phyloP scores from a whole-genome alignment of 2,329 filamentous ascomycete genomes.

The Ascochyta rabiei region DNA sequence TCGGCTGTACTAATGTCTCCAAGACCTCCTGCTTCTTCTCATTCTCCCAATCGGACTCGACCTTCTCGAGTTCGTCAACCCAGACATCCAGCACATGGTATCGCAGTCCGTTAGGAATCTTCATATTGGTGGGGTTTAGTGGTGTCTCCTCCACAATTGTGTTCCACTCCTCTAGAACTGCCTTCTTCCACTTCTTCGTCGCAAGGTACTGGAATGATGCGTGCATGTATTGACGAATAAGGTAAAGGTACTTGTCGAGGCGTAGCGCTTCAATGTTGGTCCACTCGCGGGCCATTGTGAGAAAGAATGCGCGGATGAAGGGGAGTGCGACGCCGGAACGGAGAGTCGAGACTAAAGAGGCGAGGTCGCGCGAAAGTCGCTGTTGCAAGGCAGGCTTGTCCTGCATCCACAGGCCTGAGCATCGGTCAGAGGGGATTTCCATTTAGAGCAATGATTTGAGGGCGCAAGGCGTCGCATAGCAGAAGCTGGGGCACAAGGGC shows the following conservation, averaged over 20 bases:
- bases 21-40: slow-evolving; percentile 48
- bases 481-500: not conserved
- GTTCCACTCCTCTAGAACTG: slow-evolving; percentile 52
- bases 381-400: slow-evolving; percentile 90
- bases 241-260: slow-evolving; percentile 90
- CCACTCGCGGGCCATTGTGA: slow-evolving; percentile 60
- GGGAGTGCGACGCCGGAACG: slow-evolving; percentile 51
- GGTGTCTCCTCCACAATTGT: slow-evolving; percentile 55
- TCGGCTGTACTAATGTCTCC: slow-evolving; percentile 59
- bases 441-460: not conserved
- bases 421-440: slow-evolving; percentile 13
- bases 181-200: slow-evolving; percentile 51
- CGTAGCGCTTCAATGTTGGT: slow-evolving; percentile 56
- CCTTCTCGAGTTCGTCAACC: slow-evolving; percentile 84
- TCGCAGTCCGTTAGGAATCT: slow-evolving; percentile 80
- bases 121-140: slow-evolving; percentile 55
- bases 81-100: slow-evolving; percentile 91
- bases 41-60: slow-evolving; percentile 56
- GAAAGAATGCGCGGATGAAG: slow-evolving; percentile 59
- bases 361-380: slow-evolving; percentile 77
- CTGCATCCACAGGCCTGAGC: slow-evolving; percentile 81
- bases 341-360: slow-evolving; percentile 69
- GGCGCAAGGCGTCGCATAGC: not conserved
- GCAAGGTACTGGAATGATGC: slow-evolving; percentile 65
- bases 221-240: slow-evolving; percentile 78